Evolutionary conservation across 2,329 filamentous ascomycete genomes (phyloP).

Genomic region (Lasiodiplodia theobromae): DNA sequence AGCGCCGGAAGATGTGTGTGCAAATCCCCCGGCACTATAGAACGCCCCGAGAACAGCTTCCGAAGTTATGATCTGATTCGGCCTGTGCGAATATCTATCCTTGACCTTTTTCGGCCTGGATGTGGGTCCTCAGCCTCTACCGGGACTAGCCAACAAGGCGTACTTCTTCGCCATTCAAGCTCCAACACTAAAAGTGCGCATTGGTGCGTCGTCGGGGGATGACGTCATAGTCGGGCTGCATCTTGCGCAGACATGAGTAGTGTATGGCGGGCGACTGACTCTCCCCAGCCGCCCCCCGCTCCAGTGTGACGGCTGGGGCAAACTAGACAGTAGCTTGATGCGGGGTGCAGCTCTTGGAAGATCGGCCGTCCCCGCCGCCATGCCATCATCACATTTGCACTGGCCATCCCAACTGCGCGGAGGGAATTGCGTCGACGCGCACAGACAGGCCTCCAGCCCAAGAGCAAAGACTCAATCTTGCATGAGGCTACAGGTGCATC

Average conservation of each 20-base stretch:
- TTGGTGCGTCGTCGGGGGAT: background rate
- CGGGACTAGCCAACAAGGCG: background rate
- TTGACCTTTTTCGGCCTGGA: background rate
- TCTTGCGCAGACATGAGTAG: conserved; percentile 3
- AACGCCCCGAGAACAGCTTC: background rate
- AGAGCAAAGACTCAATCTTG: conserved; percentile 6
- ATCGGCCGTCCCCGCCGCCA: conserved; percentile 5
- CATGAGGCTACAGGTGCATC: conserved; percentile 1
- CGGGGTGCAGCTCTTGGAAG: conserved; percentile 18
- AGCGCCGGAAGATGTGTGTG: background rate
- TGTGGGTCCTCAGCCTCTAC: background rate
- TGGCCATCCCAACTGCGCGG: conserved; percentile 6
- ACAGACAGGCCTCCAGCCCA: background rate
- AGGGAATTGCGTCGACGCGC: background rate
- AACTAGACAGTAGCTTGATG: conserved; percentile 9
- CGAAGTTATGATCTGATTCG: background rate
- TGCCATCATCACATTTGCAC: conserved; percentile 10
- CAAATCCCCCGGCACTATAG: background rate
- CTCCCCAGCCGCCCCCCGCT: background rate
- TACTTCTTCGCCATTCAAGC: background rate
- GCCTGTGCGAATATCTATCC: conserved; percentile 1
- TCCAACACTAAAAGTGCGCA: background rate
- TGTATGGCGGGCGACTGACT: background rate
- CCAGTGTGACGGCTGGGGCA: conserved; percentile 1
- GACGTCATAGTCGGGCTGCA: background rate